Evolutionary conservation across 441 rosid genomes (phyloP).

Genomic region (Pelargonium myrrhifolium): DNA sequence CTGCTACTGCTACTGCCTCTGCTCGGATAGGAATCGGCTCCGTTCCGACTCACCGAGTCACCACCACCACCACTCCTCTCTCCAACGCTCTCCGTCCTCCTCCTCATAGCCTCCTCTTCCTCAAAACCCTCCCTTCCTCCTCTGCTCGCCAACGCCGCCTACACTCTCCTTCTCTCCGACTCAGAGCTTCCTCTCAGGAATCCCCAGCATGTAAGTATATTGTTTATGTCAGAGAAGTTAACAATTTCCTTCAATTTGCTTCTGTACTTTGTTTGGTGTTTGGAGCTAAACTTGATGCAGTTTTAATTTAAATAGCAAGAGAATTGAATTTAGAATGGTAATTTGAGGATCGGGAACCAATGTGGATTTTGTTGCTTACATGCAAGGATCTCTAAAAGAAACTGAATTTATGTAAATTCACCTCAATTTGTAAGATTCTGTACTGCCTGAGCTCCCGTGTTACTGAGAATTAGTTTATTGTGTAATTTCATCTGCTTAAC

Average conservation of each 20-base stretch:
- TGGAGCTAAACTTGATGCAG: not conserved
- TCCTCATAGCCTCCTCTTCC: conserved; percentile 27
- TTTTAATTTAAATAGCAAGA: not conserved
- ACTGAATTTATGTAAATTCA: not conserved
- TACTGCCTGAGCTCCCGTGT: not conserved
- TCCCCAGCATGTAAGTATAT: not conserved
- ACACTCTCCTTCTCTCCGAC: conserved; percentile 36
- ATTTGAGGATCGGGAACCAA: not conserved
- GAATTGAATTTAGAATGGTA: not conserved
- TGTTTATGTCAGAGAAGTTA: not conserved
- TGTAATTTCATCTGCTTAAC: too few species aligned
- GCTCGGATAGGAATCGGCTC: conserved; percentile 33
- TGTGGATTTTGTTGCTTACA: not conserved
- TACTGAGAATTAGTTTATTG: too few species aligned
- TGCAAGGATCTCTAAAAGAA: not conserved
- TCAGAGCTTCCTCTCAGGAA: conserved; percentile 66
- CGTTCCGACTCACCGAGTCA: conserved; percentile 30
- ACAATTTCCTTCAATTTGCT: not conserved
- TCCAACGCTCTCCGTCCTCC: conserved; percentile 27
- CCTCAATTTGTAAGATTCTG: not conserved
- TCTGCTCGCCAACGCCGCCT: too few species aligned
- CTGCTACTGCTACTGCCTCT: not conserved
- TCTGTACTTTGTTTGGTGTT: not conserved
- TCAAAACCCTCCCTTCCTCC: conserved; percentile 13
- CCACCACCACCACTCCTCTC: conserved; percentile 25